Percentiles rank a stretch among this genome's conserved stretches.
These are phyloP conservation scores for Metschnikowia gelsemii DNA, from an alignment of 805 yeast genomes.

Conservation along the genomic window DNA sequence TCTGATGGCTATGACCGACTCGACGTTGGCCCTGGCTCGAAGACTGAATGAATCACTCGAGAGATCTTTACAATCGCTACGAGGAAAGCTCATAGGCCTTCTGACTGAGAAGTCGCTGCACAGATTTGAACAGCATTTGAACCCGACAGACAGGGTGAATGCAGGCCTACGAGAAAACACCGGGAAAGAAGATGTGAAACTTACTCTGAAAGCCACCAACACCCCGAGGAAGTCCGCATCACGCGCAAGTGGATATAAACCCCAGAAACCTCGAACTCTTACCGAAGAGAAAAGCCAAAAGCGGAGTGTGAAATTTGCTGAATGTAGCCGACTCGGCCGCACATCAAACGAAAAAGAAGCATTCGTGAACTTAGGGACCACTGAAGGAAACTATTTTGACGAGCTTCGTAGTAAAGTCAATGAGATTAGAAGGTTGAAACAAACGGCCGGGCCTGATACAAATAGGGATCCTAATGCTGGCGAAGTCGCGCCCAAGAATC, in stretches of 20 bases:
- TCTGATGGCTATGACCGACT: constrained; percentile 1
- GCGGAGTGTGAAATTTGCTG: background rate
- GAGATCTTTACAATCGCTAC: constrained; percentile 10
- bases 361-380: background rate
- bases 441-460: background rate
- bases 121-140: background rate
- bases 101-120: background rate
- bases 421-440: constrained; percentile 18
- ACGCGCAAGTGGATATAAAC: no score
- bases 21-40: constrained; percentile 7
- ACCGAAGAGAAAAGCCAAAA: background rate
- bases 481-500: background rate
- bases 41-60: constrained; percentile 11
- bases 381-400: constrained; percentile 18
- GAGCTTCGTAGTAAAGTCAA: constrained; percentile 26
- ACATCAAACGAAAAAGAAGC: background rate
- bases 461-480: background rate
- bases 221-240: no score
- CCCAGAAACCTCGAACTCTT: background rate
- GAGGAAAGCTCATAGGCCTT: constrained; percentile 8
- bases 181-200: no score
- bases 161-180: background rate
- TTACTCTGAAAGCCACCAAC: no score
- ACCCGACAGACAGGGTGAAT: background rate
- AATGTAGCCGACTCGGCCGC: background rate